phyloP scores from a whole-genome alignment of 2,329 filamentous ascomycete genomes.

The Ceratocystis ficicola region DNA sequence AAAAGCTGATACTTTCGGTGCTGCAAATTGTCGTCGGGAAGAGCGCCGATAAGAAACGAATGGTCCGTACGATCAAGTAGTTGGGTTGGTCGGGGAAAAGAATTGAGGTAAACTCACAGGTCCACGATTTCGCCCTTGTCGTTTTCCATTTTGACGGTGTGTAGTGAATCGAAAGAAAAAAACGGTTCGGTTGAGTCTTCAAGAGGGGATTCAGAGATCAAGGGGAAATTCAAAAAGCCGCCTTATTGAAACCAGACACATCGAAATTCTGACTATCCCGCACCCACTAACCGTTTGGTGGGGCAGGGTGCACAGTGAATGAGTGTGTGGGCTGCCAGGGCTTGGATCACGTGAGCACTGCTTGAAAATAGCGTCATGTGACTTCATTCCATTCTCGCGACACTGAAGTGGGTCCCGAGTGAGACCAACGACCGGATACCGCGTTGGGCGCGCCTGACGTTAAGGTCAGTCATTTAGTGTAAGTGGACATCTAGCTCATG shows the following conservation, averaged over 20 bases:
- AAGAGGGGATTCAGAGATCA: conserved; percentile 22
- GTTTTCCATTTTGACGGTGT: conserved; percentile 83
- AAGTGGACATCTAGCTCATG: not conserved
- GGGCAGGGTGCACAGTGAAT: conserved; percentile 20
- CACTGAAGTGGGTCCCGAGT: not conserved
- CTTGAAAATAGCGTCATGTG: not conserved
- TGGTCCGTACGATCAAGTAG: not conserved
- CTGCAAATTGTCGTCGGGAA: not conserved
- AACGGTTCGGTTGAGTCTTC: conserved; percentile 21
- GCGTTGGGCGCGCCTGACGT: conserved; percentile 2
- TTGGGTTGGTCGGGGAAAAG: not conserved
- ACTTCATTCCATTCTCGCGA: conserved; percentile 17
- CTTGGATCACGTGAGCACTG: conserved; percentile 16
- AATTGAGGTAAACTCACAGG: conserved; percentile 53
- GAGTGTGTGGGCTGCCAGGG: conserved; percentile 22
- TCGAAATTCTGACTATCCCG: conserved; percentile 20
- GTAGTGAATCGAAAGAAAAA: conserved; percentile 23
- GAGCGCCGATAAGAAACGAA: conserved; percentile 10
- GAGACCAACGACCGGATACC: not conserved
- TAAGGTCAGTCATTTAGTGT: not conserved
- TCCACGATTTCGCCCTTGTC: conserved; percentile 99
- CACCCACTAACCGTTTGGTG: conserved; percentile 19
- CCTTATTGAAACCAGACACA: conserved; percentile 21
- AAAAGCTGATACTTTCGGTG: not conserved
- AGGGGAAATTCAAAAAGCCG: conserved; percentile 22